Conservation (phyloP, 2,329 filamentous ascomycete genomes). For the Fusarium duplospermum region DNA sequence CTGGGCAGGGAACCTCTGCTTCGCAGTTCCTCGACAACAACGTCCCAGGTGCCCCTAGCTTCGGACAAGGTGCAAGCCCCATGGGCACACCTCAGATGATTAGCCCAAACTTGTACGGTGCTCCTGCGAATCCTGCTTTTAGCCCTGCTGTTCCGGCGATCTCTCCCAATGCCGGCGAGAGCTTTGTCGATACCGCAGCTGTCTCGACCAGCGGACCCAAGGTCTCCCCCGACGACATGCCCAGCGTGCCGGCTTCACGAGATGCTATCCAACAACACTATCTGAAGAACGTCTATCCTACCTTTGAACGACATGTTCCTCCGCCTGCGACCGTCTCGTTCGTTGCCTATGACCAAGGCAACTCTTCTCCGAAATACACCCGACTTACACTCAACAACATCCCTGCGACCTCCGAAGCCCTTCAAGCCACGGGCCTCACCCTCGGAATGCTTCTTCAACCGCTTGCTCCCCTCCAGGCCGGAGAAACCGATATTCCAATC, state of each 20-base stretch:
- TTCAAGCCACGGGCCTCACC: constrained; percentile 83
- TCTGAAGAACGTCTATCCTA: constrained; percentile 89
- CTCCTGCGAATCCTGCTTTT: constrained; percentile 62
- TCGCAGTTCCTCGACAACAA: constrained; percentile 54
- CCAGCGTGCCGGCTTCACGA: constrained; percentile 87
- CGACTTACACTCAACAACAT: constrained; percentile 95
- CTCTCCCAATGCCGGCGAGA: constrained; percentile 41
- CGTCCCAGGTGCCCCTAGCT: constrained; percentile 44
- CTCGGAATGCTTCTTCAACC: constrained; percentile 91
- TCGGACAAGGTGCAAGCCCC: constrained; percentile 58
- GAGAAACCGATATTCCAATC: constrained; percentile 89
- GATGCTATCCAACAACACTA: constrained; percentile 87
- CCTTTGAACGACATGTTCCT: constrained; percentile 92
- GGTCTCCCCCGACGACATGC: constrained; percentile 92
- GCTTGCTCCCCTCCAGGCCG: constrained; percentile 82
- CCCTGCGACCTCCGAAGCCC: constrained; percentile 81
- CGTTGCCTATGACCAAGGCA: constrained; percentile 95
- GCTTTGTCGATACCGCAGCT: constrained; percentile 48
- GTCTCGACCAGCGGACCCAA: constrained; percentile 56
- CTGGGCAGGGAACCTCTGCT: constrained; percentile 64
- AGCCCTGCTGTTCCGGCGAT: constrained; percentile 37
- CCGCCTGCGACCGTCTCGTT: constrained; percentile 90
- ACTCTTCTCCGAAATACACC: constrained; percentile 93
- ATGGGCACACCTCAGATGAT: constrained; percentile 56
- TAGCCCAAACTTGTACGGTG: constrained; percentile 69